Evolutionary conservation across 2,329 filamentous ascomycete species (phyloP).

Genomic region (Botrytis aclada): DNA sequence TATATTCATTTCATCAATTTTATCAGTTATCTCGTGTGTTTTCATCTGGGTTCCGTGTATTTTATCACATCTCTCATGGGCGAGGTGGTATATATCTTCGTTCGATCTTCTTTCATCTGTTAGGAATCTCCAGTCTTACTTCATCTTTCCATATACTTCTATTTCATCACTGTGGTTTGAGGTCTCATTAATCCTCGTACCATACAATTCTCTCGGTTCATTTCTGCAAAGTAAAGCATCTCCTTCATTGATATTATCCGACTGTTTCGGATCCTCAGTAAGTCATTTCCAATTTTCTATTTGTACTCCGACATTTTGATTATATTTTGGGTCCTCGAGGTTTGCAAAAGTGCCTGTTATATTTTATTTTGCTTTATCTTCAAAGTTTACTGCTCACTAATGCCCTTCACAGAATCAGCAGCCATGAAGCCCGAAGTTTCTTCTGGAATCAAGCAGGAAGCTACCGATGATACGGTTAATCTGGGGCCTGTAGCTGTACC

Average conservation of each 20-base stretch:
- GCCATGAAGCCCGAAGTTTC: background rate
- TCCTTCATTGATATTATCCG: background rate
- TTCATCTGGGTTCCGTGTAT: background rate
- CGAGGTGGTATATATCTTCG: background rate
- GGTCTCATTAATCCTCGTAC: background rate
- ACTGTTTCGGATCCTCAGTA: background rate
- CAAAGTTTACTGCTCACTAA: background rate
- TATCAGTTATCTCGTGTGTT: background rate
- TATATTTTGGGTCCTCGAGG: background rate
- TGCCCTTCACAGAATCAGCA: background rate
- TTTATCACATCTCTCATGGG: background rate
- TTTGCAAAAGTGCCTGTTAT: background rate
- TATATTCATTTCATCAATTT: background rate
- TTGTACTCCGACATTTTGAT: background rate
- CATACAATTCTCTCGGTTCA: background rate
- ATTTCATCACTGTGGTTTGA: too few relatives aligned
- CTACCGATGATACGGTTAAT: background rate
- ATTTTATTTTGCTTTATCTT: background rate
- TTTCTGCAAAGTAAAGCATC: background rate
- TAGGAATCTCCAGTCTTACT: too few relatives aligned
- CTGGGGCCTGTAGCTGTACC: rapidly evolving
- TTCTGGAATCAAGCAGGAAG: background rate
- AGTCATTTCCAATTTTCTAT: background rate
- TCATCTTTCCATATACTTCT: too few relatives aligned
- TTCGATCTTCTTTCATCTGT: too few relatives aligned